Evolutionary conservation across 2,329 filamentous ascomycete species (phyloP).

Genomic region (Alternaria incomplexa): DNA sequence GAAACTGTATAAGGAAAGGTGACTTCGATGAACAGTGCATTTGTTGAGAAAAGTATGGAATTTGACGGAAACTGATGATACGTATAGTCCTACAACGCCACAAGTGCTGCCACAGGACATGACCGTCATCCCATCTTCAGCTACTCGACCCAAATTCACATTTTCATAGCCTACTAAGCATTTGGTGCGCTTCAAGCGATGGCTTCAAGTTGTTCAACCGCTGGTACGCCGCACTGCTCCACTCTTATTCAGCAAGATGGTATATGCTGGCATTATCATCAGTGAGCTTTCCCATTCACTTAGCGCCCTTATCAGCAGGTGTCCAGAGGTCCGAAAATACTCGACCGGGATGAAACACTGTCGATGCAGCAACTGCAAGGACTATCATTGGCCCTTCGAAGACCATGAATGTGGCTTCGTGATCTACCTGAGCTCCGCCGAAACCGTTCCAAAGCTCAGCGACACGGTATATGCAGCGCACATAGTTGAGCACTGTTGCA

Average conservation of each 20-base stretch:
- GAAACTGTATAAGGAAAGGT: neutral
- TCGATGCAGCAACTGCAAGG: constrained; percentile 53
- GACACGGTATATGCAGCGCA: constrained; percentile 56
- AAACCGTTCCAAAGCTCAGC: constrained; percentile 56
- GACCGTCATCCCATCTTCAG: too few relatives aligned
- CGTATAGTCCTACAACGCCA: neutral
- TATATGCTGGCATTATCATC: constrained; percentile 12
- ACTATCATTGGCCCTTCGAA: constrained; percentile 60
- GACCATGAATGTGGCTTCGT: constrained; percentile 57
- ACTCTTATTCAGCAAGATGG: constrained; percentile 13
- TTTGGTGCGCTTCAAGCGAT: neutral
- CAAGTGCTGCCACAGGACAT: neutral
- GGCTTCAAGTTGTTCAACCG: constrained; percentile 4
- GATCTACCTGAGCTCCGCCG: constrained; percentile 51
- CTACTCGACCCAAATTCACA: neutral
- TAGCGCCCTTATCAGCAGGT: constrained; percentile 28
- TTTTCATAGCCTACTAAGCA: neutral
- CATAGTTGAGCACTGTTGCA: constrained; percentile 53
- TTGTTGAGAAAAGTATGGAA: neutral
- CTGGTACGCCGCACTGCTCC: constrained; percentile 21
- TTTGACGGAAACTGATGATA: neutral
- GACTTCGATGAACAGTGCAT: neutral
- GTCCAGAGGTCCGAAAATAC: constrained; percentile 22
- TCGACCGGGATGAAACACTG: constrained; percentile 52
- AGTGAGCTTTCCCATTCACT: constrained; percentile 13